Base-by-base conservation (phyloP, 2,329 filamentous ascomycete species). In the Epichloe coenophiala region DNA sequence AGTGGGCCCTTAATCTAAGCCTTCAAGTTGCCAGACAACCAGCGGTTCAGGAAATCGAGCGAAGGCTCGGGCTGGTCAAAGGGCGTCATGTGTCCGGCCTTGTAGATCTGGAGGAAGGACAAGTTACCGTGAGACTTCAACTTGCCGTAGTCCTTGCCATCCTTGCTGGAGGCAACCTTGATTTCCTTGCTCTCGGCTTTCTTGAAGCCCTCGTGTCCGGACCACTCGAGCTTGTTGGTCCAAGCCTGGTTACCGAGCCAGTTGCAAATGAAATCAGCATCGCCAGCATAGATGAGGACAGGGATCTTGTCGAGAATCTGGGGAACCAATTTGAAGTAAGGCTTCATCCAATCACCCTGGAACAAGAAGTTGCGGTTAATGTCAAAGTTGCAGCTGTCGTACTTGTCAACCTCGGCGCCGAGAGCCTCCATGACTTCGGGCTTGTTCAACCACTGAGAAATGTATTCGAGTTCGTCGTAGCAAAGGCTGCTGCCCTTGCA, bases 281-380 rank as follows among this genome's bases (percentile, higher is more conserved):
- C 86, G 63, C 88, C 88, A 53, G 87, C 93, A 63, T 98, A 98
- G 75, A 98, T 84, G 54, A 97, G 78, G 51, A 97, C 87, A 33
- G 91, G 91, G 54, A 98, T 93, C 76, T 97, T 71, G 71, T 93
- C 81, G 54, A 98, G 80, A 50, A 98, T 74, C 50, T 78, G 79
- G 42, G 93, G 91, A 6, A 97, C 86, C 33, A 96, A 78, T 55
- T 83, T 86, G 76, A 95, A 88, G 82, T 86, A 97, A 47, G 93
- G 93, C 78, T 95, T 85, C 86, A 96, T 96, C 93, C 93, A 98
- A 72, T 98, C 93, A 64, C 93, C 93, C 63, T 91, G 84, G 73
- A 97, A 90, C 52, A 97, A 74, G 79, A 98, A 98, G 78, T 96
- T 95, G 63, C 91, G 83, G 81, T 97, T 97, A 72, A 98, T 94